Conservation (phyloP, 805 yeast genomes). For the Metschnikowia similis region DNA sequence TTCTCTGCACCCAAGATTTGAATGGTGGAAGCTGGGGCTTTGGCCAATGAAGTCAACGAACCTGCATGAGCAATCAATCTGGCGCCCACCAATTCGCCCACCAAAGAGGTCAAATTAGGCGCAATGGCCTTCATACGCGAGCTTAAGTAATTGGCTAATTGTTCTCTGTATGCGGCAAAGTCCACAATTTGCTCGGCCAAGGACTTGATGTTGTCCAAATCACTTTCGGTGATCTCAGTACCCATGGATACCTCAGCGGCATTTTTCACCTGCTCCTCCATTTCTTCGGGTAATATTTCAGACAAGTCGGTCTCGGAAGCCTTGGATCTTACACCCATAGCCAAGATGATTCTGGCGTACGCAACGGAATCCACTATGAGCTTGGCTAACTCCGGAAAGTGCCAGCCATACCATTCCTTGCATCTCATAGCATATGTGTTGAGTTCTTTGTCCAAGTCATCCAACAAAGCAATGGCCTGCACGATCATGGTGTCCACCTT, state of each 20-base stretch:
- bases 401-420: conserved; percentile 99
- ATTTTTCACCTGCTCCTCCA: conserved; percentile 64
- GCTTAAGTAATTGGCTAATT: conserved; percentile 82
- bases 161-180: conserved; percentile 95
- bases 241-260: conserved; percentile 99
- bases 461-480: conserved; percentile 95
- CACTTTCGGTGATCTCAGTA: conserved; percentile 92
- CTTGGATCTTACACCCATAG: conserved; percentile 91
- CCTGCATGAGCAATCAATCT: conserved; percentile 98
- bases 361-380: conserved; percentile 94
- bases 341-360: conserved; percentile 86
- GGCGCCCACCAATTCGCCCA: conserved; percentile 99
- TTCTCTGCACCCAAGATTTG: conserved; percentile 97
- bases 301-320: conserved; percentile 83
- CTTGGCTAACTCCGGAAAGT: conserved; percentile 98
- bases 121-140: conserved; percentile 99
- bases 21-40: conserved; percentile 98
- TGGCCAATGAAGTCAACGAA: conserved; percentile 90
- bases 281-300: conserved; percentile 44
- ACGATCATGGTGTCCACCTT: conserved; percentile 99
- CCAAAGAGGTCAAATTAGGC: conserved; percentile 92
- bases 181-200: conserved; percentile 96
- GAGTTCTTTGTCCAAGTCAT: conserved; percentile 94
- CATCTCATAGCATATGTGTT: conserved; percentile 98
- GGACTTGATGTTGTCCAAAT: conserved; percentile 80